Evolutionary conservation across 2,329 filamentous ascomycete genomes (phyloP).

Genomic region (Paecilomyces sp.): DNA sequence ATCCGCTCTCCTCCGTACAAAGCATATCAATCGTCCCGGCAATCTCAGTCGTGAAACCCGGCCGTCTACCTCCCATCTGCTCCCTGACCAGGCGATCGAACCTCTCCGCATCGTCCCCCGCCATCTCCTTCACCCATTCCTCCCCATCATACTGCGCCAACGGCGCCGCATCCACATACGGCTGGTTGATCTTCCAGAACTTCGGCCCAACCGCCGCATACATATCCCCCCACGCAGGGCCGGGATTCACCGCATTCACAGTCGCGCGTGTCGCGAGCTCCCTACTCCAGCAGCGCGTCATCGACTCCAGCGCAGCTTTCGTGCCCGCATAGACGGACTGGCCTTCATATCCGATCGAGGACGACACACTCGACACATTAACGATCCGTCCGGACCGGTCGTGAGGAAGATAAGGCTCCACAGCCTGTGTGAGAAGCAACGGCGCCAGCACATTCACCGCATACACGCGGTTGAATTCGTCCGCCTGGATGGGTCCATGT

Average conservation of each 20-base stretch:
- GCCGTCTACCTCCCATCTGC: constrained; percentile 42
- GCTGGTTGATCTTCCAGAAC: constrained; percentile 47
- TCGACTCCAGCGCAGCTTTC: constrained; percentile 56
- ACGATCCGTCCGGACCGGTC: constrained; percentile 54
- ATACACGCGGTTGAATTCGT: constrained; percentile 50
- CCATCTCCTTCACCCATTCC: constrained; percentile 2
- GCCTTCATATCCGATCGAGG: constrained; percentile 46
- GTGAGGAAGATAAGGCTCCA: constrained; percentile 47
- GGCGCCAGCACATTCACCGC: constrained; percentile 54
- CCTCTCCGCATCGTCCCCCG: neutral
- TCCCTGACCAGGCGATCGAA: constrained; percentile 49
- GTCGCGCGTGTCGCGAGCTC: constrained; percentile 51
- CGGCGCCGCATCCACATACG: constrained; percentile 52
- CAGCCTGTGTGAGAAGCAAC: constrained; percentile 49
- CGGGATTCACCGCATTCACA: constrained; percentile 55
- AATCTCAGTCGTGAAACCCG: constrained; percentile 58
- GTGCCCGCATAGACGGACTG: constrained; percentile 55
- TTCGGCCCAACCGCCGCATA: constrained; percentile 29
- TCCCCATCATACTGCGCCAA: constrained; percentile 24
- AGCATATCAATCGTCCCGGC: constrained; percentile 66
- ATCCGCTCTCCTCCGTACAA: constrained; percentile 57
- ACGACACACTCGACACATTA: constrained; percentile 49
- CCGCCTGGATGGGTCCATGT: constrained; percentile 30
- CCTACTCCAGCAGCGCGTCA: constrained; percentile 55
- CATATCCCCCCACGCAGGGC: constrained; percentile 43